phyloP scores from a whole-genome alignment of 2,329 filamentous ascomycete species.

The Diaporthe nobilis region DNA sequence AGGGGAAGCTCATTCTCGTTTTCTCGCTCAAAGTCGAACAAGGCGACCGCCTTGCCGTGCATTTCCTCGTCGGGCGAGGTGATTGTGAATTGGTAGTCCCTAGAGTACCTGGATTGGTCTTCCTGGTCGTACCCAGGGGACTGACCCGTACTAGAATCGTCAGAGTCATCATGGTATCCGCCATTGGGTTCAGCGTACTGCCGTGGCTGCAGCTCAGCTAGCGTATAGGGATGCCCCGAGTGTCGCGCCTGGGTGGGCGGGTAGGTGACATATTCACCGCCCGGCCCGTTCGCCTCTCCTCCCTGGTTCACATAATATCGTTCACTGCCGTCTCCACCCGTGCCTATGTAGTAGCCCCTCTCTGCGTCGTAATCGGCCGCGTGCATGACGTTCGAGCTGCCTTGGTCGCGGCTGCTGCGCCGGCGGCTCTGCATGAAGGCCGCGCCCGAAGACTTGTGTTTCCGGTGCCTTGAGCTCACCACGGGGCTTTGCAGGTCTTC shows the following conservation, averaged over 20 bases:
- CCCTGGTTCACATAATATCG: constrained; percentile 81
- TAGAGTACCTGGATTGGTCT: constrained; percentile 85
- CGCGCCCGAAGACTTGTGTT: constrained; percentile 80
- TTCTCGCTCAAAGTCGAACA: constrained; percentile 95
- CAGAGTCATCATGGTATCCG: constrained; percentile 69
- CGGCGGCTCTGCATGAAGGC: constrained; percentile 62
- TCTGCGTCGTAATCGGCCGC: constrained; percentile 69
- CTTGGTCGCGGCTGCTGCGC: constrained; percentile 59
- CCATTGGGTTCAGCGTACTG: constrained; percentile 63
- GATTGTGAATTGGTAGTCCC: constrained; percentile 95
- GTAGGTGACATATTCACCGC: constrained; percentile 86
- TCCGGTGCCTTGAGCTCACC: constrained; percentile 86
- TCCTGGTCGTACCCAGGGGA: constrained; percentile 71
- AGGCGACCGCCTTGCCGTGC: constrained; percentile 94
- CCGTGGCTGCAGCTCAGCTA: constrained; percentile 60
- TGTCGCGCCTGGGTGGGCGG: constrained; percentile 74
- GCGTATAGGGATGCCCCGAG: constrained; percentile 63
- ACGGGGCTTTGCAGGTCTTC: constrained; percentile 95
- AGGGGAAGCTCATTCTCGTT: constrained; percentile 97
- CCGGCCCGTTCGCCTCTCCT: constrained; percentile 80
- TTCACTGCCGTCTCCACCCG: constrained; percentile 79
- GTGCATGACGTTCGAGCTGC: constrained; percentile 59
- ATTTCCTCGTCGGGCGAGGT: constrained; percentile 97
- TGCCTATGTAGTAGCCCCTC: constrained; percentile 76
- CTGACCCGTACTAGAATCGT: constrained; percentile 70